Percentiles rank a stretch among this genome's conserved stretches.
These are phyloP conservation scores for Aspergillus luchuensis DNA, from an alignment of 2,329 filamentous ascomycete species.

Conservation along the genomic window DNA sequence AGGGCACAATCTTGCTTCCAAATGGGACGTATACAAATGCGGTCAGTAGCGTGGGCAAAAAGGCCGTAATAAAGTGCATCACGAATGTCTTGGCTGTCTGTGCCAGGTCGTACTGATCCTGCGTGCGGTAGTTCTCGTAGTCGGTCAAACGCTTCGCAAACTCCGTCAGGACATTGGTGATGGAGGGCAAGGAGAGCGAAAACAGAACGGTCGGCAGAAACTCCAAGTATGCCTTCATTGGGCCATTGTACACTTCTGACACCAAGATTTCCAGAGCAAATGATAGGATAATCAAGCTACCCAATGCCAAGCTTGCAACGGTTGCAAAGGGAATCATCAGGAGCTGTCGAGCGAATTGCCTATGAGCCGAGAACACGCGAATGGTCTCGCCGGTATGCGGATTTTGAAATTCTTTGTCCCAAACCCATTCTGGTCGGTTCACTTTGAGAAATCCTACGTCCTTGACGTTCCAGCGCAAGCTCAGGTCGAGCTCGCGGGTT, in stretches of 20 bases:
- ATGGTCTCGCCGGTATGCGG: conserved; percentile 78
- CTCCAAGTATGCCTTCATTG: conserved; percentile 78
- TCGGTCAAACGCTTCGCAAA: conserved; percentile 77
- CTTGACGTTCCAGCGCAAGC: conserved; percentile 84
- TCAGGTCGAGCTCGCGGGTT: conserved; percentile 83
- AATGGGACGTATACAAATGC: conserved; percentile 96
- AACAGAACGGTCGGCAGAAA: conserved; percentile 88
- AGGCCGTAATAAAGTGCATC: conserved; percentile 94
- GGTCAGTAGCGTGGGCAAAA: conserved; percentile 86
- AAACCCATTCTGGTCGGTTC: conserved; percentile 74
- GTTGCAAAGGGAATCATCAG: conserved; percentile 84
- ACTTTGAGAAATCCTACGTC: conserved; percentile 80
- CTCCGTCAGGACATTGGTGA: conserved; percentile 72
- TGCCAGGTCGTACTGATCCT: conserved; percentile 78
- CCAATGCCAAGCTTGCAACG: conserved; percentile 70
- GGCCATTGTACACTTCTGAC: conserved; percentile 87
- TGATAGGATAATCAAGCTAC: conserved; percentile 78
- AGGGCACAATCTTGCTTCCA: conserved; percentile 77
- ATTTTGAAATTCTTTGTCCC: conserved; percentile 76
- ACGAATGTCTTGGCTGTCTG: conserved; percentile 93
- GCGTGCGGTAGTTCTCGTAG: conserved; percentile 89
- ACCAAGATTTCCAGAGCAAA: conserved; percentile 97
- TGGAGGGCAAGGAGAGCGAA: conserved; percentile 76
- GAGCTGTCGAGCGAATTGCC: conserved; percentile 74
- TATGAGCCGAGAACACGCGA: conserved; percentile 73